These are phyloP conservation scores for Cyberlindnera mrakii DNA, from an alignment of 805 yeast genomes.

Conservation along the genomic window DNA sequence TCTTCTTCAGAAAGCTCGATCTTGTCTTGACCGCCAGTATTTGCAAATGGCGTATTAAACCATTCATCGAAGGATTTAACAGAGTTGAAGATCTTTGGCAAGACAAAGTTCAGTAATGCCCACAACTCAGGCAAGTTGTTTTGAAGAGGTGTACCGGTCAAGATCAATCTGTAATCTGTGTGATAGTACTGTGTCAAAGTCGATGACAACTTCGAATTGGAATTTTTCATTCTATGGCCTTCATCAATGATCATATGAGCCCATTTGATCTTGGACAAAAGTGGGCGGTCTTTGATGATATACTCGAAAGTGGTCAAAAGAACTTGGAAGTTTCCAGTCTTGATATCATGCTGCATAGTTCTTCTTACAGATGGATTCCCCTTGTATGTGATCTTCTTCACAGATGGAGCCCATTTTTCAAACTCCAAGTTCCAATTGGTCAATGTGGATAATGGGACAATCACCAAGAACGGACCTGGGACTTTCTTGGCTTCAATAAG, in stretches of 20 bases:
- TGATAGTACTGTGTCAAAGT: constrained; percentile 68
- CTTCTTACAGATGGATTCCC: constrained; percentile 74
- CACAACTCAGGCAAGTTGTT: constrained; percentile 81
- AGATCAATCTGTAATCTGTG: constrained; percentile 70
- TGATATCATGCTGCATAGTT: constrained; percentile 54
- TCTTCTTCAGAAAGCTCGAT: constrained; percentile 83
- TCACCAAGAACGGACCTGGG: constrained; percentile 67
- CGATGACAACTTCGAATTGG: constrained; percentile 64
- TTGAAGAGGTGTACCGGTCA: constrained; percentile 86
- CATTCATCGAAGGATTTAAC: constrained; percentile 85
- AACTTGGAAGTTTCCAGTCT: constrained; percentile 68
- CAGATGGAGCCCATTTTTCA: constrained; percentile 83
- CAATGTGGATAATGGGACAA: constrained; percentile 78
- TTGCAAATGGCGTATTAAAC: constrained; percentile 87
- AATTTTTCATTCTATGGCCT: constrained; percentile 85
- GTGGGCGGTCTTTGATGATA: constrained; percentile 68
- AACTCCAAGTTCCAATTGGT: constrained; percentile 85
- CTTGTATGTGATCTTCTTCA: constrained; percentile 66
- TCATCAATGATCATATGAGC: constrained; percentile 88
- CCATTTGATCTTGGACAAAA: constrained; percentile 64
- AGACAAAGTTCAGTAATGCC: constrained; percentile 77
- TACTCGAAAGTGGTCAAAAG: constrained; percentile 78
- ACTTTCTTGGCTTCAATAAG: constrained; percentile 60
- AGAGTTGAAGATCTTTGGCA: constrained; percentile 80
- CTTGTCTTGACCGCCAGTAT: constrained; percentile 77